A percentile compares a stretch with the other conserved stretches of the same genome.
Evolutionary conservation across 495 filamentous ascomycete genomes (phyloP).

Genomic region (Daldinia decipiens): DNA sequence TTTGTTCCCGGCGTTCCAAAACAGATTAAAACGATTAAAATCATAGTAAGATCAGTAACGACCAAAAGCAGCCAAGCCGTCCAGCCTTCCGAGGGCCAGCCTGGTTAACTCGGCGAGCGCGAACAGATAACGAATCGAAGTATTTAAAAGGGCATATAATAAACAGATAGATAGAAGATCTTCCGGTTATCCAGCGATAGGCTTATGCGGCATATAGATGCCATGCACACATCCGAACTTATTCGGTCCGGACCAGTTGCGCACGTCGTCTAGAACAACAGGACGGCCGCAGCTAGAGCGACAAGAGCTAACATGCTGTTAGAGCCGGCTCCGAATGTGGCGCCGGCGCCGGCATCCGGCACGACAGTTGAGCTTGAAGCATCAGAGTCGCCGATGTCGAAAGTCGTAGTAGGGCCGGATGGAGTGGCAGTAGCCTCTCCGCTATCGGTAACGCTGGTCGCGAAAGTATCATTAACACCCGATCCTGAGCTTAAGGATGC

Average conservation of each 20-base stretch:
- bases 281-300: conserved; percentile 24
- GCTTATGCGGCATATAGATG: background rate
- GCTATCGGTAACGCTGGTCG: conserved; percentile 17
- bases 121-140: conserved; percentile 13
- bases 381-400: conserved; percentile 29
- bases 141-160: background rate
- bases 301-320: conserved; percentile 38
- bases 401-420: conserved; percentile 39
- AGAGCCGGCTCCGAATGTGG: conserved; percentile 17
- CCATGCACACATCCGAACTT: background rate
- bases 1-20: conserved; percentile 6
- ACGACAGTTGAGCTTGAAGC: conserved; percentile 21
- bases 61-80: conserved; percentile 21
- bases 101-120: conserved; percentile 28
- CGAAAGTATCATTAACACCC: conserved; percentile 20
- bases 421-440: conserved; percentile 41
- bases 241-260: background rate
- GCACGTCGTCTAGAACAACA: conserved; percentile 22
- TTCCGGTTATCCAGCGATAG: background rate
- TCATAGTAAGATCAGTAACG: conserved; percentile 14
- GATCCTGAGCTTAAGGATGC: conserved; percentile 21
- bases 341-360: conserved; percentile 20
- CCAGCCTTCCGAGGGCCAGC: conserved; percentile 37
- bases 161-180: background rate
- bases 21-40: conserved; percentile 22